Base-by-base conservation (phyloP, 257 asterid genomes). In the Marsdenia floribunda region DNA sequence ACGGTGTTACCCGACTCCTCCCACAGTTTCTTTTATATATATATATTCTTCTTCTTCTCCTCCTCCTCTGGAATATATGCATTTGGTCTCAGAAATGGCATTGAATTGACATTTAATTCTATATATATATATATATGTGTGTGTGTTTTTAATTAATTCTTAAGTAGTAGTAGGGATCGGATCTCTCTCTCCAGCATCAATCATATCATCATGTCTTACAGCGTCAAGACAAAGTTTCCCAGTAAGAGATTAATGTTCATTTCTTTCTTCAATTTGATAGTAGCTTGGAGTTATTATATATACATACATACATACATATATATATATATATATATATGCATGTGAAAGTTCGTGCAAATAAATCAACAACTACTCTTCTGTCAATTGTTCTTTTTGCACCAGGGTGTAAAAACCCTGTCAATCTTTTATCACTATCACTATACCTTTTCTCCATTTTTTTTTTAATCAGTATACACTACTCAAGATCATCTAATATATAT, bases 281-380 rank as follows among this genome's bases (percentile, higher is more conserved):
- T 19, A 54, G 33, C 33, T 29, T 29, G 60, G 60, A 54, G 22
- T 21, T 64, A 4, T 15, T 64, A 64, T n/a, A 35, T 12, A 42
- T 76, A 29, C 33, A 29, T 29, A 29, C 33, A 29, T 1, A 29
- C 33, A 29, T 1, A 29, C 33, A 29, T 1, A 44, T 44, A 44
- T 7, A 44, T 44, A 44, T 44, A 44, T 44, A 44, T 44, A 44
- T 44, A 44, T 44, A 44, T 64, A 64, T n/a, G 14, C 5, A 69
- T 76, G 14, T 70, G 80, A 76, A 76, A 69, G 80, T 70, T 59
- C 74, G 80, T 70, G 75, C 80, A 58, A 24, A 57, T 33, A 58
- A 24, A 57, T 33, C 57, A 70, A 66, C 53, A 70, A 44, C 35
- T 46, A 44, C 42, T 21, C 71, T 44, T 7, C 78, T 75, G 40